A percentile compares a stretch with the other conserved stretches of the same genome.
Evolutionary conservation across 2,329 filamentous ascomycete species (phyloP).

Genomic region (Fusarium transvaalense): DNA sequence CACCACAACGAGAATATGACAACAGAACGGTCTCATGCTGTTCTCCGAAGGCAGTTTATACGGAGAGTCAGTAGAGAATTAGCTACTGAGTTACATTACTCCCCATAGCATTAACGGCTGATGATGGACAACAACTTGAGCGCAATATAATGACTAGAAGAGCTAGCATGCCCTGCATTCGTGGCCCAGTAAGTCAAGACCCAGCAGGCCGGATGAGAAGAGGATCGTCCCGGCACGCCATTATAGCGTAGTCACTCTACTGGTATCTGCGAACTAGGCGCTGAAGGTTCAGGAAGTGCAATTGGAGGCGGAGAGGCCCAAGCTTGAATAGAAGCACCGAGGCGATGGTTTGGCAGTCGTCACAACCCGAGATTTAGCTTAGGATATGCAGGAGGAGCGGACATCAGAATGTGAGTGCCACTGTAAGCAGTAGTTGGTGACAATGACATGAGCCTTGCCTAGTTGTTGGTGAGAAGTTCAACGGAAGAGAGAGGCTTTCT

Average conservation of each 20-base stretch:
- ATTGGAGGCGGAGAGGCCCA: constrained; percentile 13
- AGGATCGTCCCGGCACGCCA: constrained; percentile 43
- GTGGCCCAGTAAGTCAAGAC: constrained; percentile 11
- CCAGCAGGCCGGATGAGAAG: constrained; percentile 41
- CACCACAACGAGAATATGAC: constrained; percentile 4
- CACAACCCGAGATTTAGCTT: constrained; percentile 19
- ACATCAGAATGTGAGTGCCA: constrained; percentile 17
- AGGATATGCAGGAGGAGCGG: constrained; percentile 20
- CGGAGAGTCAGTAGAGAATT: not conserved
- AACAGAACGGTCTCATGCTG: not conserved
- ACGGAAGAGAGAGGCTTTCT: not conserved
- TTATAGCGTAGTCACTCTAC: constrained; percentile 38
- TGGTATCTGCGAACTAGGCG: constrained; percentile 28
- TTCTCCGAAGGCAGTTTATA: not conserved
- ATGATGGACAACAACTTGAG: not conserved
- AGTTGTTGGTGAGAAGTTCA: constrained; percentile 4
- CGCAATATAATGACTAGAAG: not conserved
- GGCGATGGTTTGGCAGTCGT: constrained; percentile 33
- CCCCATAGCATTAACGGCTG: not conserved
- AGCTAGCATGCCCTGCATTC: not conserved
- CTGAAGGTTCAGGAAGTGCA: constrained; percentile 7
- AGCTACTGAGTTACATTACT: constrained; percentile 1
- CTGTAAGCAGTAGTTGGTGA: constrained; percentile 10
- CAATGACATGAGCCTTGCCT: constrained; percentile 17
- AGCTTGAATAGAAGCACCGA: constrained; percentile 30